These are phyloP conservation scores for Monilinia fructicola DNA, from an alignment of 2,329 filamentous ascomycete genomes.

Conservation along the genomic window DNA sequence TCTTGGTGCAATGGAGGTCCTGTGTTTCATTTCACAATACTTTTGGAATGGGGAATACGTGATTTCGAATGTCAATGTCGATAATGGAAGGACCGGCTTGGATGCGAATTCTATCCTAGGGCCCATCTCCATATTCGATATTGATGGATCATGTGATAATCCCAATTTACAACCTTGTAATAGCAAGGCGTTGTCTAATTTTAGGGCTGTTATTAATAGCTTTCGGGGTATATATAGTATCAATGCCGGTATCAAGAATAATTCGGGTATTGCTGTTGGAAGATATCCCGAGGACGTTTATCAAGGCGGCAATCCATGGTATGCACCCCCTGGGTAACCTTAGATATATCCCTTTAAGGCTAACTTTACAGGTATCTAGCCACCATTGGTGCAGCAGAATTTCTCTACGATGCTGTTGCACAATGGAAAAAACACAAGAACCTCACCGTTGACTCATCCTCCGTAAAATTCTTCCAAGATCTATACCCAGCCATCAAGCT, in stretches of 20 bases:
- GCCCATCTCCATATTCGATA: slow-evolving; percentile 68
- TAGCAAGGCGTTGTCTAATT: slow-evolving; percentile 64
- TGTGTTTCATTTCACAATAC: slow-evolving; percentile 67
- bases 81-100: slow-evolving; percentile 63
- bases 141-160: slow-evolving; percentile 64
- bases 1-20: slow-evolving; percentile 64
- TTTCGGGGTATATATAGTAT: slow-evolving; percentile 66
- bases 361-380: slow-evolving; percentile 53
- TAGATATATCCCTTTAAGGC: not conserved
- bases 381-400: slow-evolving; percentile 75
- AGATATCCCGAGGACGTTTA: slow-evolving; percentile 72
- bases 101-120: slow-evolving; percentile 70
- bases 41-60: slow-evolving; percentile 71
- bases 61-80: slow-evolving; percentile 65
- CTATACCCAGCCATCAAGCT: slow-evolving; percentile 57
- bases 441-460: slow-evolving; percentile 62
- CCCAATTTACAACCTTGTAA: slow-evolving; percentile 67
- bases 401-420: slow-evolving; percentile 73
- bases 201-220: slow-evolving; percentile 71
- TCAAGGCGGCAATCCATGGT: slow-evolving; percentile 76
- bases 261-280: slow-evolving; percentile 63
- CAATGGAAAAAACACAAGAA: slow-evolving; percentile 65
- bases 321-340: slow-evolving; percentile 8
- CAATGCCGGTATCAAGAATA: slow-evolving; percentile 62
- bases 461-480: slow-evolving; percentile 70